Evolutionary conservation across 768 basidiomycete species (phyloP).

Genomic region (Mycena venus): DNA sequence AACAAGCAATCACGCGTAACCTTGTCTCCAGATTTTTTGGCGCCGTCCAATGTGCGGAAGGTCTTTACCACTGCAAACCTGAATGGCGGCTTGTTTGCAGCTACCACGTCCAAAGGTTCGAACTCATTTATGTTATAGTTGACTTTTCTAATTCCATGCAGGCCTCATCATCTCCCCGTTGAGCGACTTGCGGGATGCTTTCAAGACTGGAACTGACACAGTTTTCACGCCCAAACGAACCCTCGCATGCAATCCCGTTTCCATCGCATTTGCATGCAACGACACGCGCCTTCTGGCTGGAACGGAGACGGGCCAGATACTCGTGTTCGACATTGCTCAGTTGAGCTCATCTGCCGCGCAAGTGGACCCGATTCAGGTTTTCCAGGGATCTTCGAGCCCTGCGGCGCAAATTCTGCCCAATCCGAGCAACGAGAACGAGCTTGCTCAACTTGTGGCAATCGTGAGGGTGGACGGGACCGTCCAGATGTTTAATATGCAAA

Average conservation of each 20-base stretch:
- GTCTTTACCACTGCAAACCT: slow-evolving; percentile 72
- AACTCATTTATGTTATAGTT: neutral
- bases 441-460: slow-evolving; percentile 72
- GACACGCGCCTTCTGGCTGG: slow-evolving; percentile 74
- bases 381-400: slow-evolving; percentile 58
- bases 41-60: slow-evolving; percentile 56
- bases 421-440: slow-evolving; percentile 65
- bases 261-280: slow-evolving; percentile 68
- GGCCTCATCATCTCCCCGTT: slow-evolving; percentile 76
- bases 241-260: slow-evolving; percentile 62
- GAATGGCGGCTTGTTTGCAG: slow-evolving; percentile 77
- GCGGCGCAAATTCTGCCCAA: slow-evolving; percentile 73
- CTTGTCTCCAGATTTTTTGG: slow-evolving; percentile 63
- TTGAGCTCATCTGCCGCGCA: slow-evolving; percentile 62
- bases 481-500: slow-evolving; percentile 69
- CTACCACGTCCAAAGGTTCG: slow-evolving; percentile 50
- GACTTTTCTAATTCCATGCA: slow-evolving; percentile 40
- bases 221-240: slow-evolving; percentile 67
- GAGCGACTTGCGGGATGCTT: slow-evolving; percentile 68
- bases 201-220: slow-evolving; percentile 56
- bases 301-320: slow-evolving; percentile 68
- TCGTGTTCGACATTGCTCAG: slow-evolving; percentile 68
- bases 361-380: slow-evolving; percentile 57
- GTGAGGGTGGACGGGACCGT: slow-evolving; percentile 64
- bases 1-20: slow-evolving; percentile 76